phyloP scores from a whole-genome alignment of 176 grass and related monocot genomes.

The Rhipidocladum racemiflorum region DNA sequence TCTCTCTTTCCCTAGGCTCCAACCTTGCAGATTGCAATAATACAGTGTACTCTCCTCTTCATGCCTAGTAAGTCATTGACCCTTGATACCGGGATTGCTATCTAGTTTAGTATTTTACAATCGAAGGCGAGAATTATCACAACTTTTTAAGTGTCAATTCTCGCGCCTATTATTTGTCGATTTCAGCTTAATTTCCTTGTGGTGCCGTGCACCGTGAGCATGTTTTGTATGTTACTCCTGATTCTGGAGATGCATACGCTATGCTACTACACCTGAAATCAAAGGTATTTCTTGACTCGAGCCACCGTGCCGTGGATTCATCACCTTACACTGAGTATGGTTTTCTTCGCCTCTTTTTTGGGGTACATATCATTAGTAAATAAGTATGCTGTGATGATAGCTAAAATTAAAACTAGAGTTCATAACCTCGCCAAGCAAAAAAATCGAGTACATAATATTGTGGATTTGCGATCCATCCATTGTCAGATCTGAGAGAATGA shows the following conservation, averaged over 20 bases:
- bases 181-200: constrained; percentile 10
- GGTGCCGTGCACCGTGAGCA: background rate
- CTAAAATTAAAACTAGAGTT: background rate
- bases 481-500: background rate
- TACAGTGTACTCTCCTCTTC: constrained; percentile 44
- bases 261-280: constrained; percentile 37
- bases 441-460: background rate
- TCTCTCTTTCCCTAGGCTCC: constrained; percentile 19
- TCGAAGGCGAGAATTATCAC: constrained; percentile 58
- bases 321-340: background rate
- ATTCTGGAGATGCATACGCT: constrained; percentile 35
- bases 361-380: background rate
- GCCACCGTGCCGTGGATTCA: background rate
- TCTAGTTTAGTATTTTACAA: constrained; percentile 51
- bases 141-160: constrained; percentile 67
- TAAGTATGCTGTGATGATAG: background rate
- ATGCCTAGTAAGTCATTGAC: constrained; percentile 44
- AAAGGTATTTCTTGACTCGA: constrained; percentile 11
- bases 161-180: constrained; percentile 30
- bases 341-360: background rate
- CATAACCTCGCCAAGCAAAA: background rate
- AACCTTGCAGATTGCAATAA: constrained; percentile 48
- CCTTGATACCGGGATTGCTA: constrained; percentile 30
- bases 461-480: background rate
- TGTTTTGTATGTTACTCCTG: constrained; percentile 31